Base-by-base conservation (phyloP, 83 land plant genomes). In the Picea engelmannii region DNA sequence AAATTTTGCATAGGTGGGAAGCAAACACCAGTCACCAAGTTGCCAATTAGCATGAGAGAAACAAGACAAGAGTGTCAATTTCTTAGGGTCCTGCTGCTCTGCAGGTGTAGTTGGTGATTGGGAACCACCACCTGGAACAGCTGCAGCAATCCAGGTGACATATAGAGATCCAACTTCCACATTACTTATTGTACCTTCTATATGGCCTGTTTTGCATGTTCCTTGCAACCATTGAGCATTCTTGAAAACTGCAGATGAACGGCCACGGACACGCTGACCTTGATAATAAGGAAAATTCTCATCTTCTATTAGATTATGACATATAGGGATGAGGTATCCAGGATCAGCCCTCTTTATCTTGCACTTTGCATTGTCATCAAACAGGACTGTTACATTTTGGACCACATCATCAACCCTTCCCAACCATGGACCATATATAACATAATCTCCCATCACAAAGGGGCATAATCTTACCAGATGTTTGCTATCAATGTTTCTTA, bases 41-140 rank as follows among this genome's bases (percentile, higher is more conserved):
- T 93, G 96, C 98, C 98, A 96, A 78, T 87, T 87, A 38, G 92
- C 90, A 84, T 96, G 90, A n/a, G 90, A 78, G 78, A 93, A 95
- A 78, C 88, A 88, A 11, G 90, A 80, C 89, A 96, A 83, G 21
- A 89, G 85, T 12, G 91, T 90, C 49, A 96, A 82, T 20, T 86
- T 70, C 66, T 89, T 88, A 49, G 98, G 86, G 59, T 88, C 84
- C 84, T 95, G 99, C 47, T 88, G 76, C 86, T 84, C 80, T 17
- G 89, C 60, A 20, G 98, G 98, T 38, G 90, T 23, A 71, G 89
- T 70, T 27, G 78, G 20, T 76, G 79, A 66, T 18, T 79, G 62
- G 62, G 70, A 75, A 67, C 76, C 44, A 78, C 55, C 67, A 24
- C 55, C 63, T 8, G 59, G 25, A 24, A 83, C 78, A 69, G 87